These are phyloP conservation scores for Rubroboletus pulcherrimus DNA, from an alignment of 768 basidiomycete species.

Conservation along the genomic window DNA sequence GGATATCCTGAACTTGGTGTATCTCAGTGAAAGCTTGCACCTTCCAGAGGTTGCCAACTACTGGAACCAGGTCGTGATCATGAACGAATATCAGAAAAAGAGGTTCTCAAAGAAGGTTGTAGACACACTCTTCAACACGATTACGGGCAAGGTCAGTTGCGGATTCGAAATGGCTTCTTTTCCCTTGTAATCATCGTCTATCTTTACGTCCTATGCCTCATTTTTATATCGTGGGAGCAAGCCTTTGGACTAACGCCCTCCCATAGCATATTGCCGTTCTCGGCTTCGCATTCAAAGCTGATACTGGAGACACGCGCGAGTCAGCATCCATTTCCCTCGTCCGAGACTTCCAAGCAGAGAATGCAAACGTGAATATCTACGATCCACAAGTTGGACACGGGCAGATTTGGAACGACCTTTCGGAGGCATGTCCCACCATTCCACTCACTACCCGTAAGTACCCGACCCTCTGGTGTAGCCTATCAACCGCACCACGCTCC, in stretches of 20 bases:
- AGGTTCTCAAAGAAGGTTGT: conserved; percentile 96
- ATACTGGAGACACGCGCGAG: conserved; percentile 98
- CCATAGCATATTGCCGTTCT: conserved; percentile 86
- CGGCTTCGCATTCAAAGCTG: conserved; percentile 98
- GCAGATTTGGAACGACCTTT: conserved; percentile 85
- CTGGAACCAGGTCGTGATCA: conserved; percentile 95
- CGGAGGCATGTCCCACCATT: conserved; percentile 61
- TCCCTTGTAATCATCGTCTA: neutral
- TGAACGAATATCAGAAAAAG: conserved; percentile 98
- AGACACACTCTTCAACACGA: conserved; percentile 97
- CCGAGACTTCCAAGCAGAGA: conserved; percentile 89
- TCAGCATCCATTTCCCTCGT: conserved; percentile 93
- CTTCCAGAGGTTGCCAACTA: conserved; percentile 96
- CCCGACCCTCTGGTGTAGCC: neutral
- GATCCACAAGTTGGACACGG: conserved; percentile 83
- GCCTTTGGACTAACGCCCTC: conserved; percentile 6
- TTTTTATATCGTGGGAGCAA: conserved; percentile 6
- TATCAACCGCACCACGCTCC: neutral
- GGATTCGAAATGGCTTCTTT: neutral
- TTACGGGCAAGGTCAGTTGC: conserved; percentile 80
- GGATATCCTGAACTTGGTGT: conserved; percentile 98
- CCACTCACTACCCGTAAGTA: conserved; percentile 66
- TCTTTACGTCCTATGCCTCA: neutral
- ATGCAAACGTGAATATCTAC: conserved; percentile 82
- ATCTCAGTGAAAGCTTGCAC: conserved; percentile 91